Base-by-base conservation (phyloP, 768 basidiomycete species). In the Phylloporus arenicola region DNA sequence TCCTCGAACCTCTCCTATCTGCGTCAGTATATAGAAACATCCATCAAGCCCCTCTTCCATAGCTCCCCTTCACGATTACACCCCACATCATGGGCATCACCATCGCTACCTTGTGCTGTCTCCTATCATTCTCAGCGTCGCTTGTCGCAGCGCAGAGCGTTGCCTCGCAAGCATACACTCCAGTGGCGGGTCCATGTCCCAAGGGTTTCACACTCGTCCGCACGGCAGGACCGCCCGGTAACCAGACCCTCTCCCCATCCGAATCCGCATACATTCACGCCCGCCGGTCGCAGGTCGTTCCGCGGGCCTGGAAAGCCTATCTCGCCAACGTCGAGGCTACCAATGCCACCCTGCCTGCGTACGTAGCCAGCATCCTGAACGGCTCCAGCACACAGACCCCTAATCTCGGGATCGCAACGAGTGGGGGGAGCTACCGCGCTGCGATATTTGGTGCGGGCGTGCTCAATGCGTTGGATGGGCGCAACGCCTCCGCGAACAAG, bases 341-440 rank as follows among this genome's bases (percentile, higher is more conserved):
- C 25, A n/a, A n/a, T n/a, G 47, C 58, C 20, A 29, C 55, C 9
- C 59, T 72, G 0, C 73, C 75, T 2, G 25, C 48, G 4, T 75
- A 68, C 70, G 10, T 57, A n/a, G n/a, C 63, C 12, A 39, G 48
- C 27, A 71, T 75, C 37, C 48, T 68, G 20, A 49, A 16, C n/a
- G 64, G 55, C 24, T 25, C 51, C 1, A 44, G n/a, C n/a, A n/a
- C n/a, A 27, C 27, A 63, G 14, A 52, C 62, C 0, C 76, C 75
- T 4, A 70, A 57, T 17, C 57, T 80, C 6, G 78, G 72, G 0
- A 76, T 82, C 46, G 80, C 81, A 0, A 62, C 73, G 20, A 78
- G 76, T 22, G 83, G 83, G 13, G 83, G 83, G 7, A 76, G 80
- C 0, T 75, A 78, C 43, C 65, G 82, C 13, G 83, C 82, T 0